Percentiles rank a stretch among this genome's conserved stretches.
Conservation (phyloP, 768 basidiomycete genomes). For the Lentinula detonsa region DNA sequence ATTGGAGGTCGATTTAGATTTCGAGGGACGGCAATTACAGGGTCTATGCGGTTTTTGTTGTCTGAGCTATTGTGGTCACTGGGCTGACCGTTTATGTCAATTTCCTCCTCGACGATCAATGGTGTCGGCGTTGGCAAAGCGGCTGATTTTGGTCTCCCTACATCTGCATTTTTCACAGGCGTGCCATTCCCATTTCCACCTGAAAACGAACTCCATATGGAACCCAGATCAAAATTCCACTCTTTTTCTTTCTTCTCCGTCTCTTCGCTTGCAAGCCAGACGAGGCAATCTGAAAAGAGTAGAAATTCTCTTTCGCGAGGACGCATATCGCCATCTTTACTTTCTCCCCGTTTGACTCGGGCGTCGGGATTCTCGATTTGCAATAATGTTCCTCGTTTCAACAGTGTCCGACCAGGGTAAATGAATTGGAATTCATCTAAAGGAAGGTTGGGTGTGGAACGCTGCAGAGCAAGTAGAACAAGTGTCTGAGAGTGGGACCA, state of each 20-base stretch:
- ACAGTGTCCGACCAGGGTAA: constrained; percentile 70
- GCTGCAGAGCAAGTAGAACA: constrained; percentile 71
- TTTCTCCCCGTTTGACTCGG: neutral
- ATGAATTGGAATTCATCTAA: constrained; percentile 53
- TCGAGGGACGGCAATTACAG: neutral
- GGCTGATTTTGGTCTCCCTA: neutral
- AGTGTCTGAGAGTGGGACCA: constrained; percentile 75
- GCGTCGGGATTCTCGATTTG: constrained; percentile 1
- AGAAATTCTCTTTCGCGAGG: constrained; percentile 65
- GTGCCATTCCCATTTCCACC: constrained; percentile 13
- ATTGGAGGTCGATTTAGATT: constrained; percentile 22
- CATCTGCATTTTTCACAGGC: constrained; percentile 11
- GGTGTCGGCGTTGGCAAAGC: neutral
- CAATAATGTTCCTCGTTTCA: constrained; percentile 49
- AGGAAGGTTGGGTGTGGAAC: constrained; percentile 68
- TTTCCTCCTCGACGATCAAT: constrained; percentile 9
- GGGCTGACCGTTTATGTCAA: constrained; percentile 8
- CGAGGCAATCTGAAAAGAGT: constrained; percentile 74
- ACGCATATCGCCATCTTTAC: constrained; percentile 10
- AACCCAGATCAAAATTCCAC: constrained; percentile 5
- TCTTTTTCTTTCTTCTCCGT: constrained; percentile 16
- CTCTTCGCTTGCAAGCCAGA: constrained; percentile 66
- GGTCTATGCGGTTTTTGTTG: neutral
- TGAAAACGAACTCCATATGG: constrained; percentile 1
- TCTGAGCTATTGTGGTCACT: neutral